A percentile compares a stretch with the other conserved stretches of the same genome.
Evolutionary conservation across 1,284 basidiomycete species (phyloP).

Genomic region (Gymnopus androsaceus): DNA sequence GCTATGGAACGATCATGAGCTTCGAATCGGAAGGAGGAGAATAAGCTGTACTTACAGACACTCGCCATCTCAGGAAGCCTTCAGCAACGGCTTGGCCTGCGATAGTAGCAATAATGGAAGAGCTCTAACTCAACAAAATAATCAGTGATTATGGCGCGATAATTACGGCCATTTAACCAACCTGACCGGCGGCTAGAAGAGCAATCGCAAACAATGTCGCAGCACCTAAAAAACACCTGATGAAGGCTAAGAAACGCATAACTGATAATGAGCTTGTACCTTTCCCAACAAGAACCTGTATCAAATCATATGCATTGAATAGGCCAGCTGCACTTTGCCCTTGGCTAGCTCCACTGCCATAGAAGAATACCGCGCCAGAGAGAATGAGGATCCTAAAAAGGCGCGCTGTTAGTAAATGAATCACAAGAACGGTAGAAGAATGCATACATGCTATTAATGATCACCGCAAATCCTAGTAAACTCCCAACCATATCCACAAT

Average conservation of each 20-base stretch:
- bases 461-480: conserved; percentile 80
- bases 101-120: conserved; percentile 90
- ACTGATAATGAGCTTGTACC: conserved; percentile 36
- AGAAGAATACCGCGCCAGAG: conserved; percentile 64
- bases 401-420: neutral
- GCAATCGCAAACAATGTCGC: conserved; percentile 87
- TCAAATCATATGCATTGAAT: conserved; percentile 80
- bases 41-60: conserved; percentile 48
- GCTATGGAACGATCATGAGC: neutral
- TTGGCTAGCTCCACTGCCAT: conserved; percentile 40
- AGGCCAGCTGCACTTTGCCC: conserved; percentile 60
- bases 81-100: conserved; percentile 93
- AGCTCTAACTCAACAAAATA: conserved; percentile 53
- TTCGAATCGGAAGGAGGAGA: neutral
- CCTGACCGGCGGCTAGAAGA: conserved; percentile 80
- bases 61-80: conserved; percentile 90
- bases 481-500: conserved; percentile 66
- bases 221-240: conserved; percentile 46
- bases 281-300: conserved; percentile 66
- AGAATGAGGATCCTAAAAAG: conserved; percentile 8
- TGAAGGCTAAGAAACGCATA: neutral
- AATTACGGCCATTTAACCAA: conserved; percentile 14
- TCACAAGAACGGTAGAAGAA: neutral
- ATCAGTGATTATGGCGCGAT: neutral
- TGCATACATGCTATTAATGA: conserved; percentile 81